phyloP scores from a whole-genome alignment of 2,329 filamentous ascomycete genomes.

The Fusarium newnesense region DNA sequence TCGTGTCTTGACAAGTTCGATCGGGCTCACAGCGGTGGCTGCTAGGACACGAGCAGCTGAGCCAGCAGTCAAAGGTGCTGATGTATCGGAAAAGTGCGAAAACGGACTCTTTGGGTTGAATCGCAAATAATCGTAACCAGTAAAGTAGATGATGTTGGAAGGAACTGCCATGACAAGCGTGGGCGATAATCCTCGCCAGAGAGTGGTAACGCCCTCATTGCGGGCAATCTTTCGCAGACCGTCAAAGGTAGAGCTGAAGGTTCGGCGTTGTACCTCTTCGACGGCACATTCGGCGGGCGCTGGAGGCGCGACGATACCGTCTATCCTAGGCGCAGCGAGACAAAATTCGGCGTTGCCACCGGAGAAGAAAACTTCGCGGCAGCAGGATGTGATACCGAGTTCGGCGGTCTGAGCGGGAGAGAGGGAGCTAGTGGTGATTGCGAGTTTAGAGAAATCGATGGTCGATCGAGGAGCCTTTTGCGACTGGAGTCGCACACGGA shows the following conservation, averaged over 20 bases:
- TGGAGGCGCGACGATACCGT: conserved; percentile 55
- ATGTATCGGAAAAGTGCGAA: conserved; percentile 70
- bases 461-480: conserved; percentile 67
- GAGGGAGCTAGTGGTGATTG: conserved; percentile 66
- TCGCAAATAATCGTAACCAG: conserved; percentile 95
- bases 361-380: conserved; percentile 96
- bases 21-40: conserved; percentile 84
- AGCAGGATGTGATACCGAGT: conserved; percentile 93
- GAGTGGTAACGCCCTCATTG: conserved; percentile 85
- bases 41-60: conserved; percentile 81
- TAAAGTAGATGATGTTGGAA: conserved; percentile 98
- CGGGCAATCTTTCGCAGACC: conserved; percentile 93
- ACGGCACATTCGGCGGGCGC: conserved; percentile 79
- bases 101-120: conserved; percentile 79
- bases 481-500: conserved; percentile 92
- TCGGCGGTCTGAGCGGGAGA: conserved; percentile 79
- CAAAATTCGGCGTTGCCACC: conserved; percentile 86
- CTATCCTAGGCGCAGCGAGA: conserved; percentile 72
- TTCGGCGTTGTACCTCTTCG: conserved; percentile 84
- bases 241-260: conserved; percentile 90
- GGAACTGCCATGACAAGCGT: conserved; percentile 95
- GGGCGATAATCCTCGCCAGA: conserved; percentile 95
- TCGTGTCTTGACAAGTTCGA: conserved; percentile 93
- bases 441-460: conserved; percentile 65
- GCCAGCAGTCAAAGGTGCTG: conserved; percentile 83